Evolutionary conservation across 176 grass and related monocot genomes (phyloP).

Genomic region (Aegilops longissima): DNA sequence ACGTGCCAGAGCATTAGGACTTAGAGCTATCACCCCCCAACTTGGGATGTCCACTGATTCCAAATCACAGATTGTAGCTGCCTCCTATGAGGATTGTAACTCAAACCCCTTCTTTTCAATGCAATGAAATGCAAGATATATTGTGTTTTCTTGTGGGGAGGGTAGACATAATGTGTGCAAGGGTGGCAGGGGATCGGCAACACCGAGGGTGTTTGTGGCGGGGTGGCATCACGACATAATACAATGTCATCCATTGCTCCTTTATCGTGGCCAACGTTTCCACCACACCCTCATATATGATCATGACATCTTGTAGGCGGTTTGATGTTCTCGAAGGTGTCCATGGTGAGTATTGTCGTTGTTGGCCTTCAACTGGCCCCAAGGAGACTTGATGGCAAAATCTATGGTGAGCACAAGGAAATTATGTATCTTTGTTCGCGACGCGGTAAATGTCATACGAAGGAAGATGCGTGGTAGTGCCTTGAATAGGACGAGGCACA

Average conservation of each 20-base stretch:
- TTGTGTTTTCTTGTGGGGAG: too few species aligned
- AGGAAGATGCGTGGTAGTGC: not conserved
- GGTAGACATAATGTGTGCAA: not conserved
- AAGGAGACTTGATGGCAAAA: not conserved
- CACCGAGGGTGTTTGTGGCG: not conserved
- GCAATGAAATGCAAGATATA: too few species aligned
- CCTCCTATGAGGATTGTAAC: too few species aligned
- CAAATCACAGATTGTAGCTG: too few species aligned
- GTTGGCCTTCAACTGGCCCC: not conserved
- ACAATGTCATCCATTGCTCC: not conserved
- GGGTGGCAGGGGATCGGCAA: not conserved
- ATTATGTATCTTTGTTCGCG: not conserved
- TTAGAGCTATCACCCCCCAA: too few species aligned
- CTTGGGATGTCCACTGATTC: too few species aligned
- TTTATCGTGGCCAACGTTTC: not conserved
- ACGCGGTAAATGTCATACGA: not conserved
- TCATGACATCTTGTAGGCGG: not conserved
- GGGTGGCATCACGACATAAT: not conserved
- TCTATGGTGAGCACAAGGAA: not conserved
- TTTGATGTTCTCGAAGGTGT: not conserved
- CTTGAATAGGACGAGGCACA: not conserved
- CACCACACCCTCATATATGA: not conserved
- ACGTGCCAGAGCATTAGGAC: too few species aligned
- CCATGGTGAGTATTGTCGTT: not conserved
- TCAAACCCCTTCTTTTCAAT: too few species aligned